Evolutionary conservation across 78 protist genomes (phyloP).

Genomic region (Dictyostelium discoideum): DNA sequence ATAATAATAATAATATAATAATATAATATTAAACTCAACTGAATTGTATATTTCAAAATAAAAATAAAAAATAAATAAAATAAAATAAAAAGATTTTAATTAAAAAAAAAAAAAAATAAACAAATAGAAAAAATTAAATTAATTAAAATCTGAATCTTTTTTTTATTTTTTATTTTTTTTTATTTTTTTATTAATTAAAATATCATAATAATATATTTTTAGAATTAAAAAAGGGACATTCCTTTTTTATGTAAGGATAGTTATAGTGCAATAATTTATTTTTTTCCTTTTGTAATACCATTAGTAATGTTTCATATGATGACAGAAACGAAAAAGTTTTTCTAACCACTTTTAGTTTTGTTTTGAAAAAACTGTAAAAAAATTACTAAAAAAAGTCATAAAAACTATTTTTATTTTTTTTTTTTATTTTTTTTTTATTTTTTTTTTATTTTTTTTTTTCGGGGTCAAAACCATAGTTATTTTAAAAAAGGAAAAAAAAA

Average conservation of each 20-base stretch:
- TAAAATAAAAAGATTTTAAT: no score
- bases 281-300: background rate
- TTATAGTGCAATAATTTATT: background rate
- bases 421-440: background rate
- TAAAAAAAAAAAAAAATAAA: no score
- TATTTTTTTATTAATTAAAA: no score
- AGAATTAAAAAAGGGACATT: background rate
- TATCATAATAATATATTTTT: background rate
- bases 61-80: no score
- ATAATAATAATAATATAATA: no score
- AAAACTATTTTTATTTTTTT: background rate
- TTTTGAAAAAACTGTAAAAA: background rate
- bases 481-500: background rate
- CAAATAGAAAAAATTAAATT: no score
- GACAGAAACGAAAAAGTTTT: background rate
- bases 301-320: background rate
- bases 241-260: background rate
- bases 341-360: background rate
- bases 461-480: background rate
- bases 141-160: background rate
- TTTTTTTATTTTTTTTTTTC: background rate
- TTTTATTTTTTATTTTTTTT: no score
- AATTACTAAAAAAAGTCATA: background rate
- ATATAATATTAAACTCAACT: no score
- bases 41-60: no score